These are phyloP conservation scores for Trichomonascus vanleenenianus DNA, from an alignment of 805 yeast species.

Conservation along the genomic window DNA sequence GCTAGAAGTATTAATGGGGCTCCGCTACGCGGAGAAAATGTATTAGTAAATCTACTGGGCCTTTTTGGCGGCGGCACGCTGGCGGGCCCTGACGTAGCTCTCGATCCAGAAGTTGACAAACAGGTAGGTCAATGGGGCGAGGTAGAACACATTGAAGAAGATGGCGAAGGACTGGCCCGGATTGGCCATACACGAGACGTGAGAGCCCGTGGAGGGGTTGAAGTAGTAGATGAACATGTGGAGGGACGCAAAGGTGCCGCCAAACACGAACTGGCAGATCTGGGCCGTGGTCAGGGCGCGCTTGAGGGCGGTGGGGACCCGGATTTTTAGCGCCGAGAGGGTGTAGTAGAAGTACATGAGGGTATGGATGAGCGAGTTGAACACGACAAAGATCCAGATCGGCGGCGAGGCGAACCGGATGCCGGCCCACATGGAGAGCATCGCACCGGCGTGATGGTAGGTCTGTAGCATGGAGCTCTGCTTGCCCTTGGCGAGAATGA, in stretches of 20 bases:
- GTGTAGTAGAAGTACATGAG: conserved; percentile 68
- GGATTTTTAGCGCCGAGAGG: conserved; percentile 48
- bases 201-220: conserved; percentile 38
- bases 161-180: conserved; percentile 58
- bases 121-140: conserved; percentile 58
- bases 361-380: conserved; percentile 71
- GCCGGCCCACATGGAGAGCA: conserved; percentile 78
- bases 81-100: conserved; percentile 10
- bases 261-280: conserved; percentile 59
- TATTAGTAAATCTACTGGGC: background rate
- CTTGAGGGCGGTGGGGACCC: conserved; percentile 51
- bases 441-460: conserved; percentile 74
- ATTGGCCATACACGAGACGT: conserved; percentile 44
- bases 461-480: conserved; percentile 61
- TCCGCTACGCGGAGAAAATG: too few relatives aligned
- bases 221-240: conserved; percentile 56
- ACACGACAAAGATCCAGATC: conserved; percentile 72
- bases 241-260: conserved; percentile 58
- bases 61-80: background rate
- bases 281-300: conserved; percentile 57
- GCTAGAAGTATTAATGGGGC: too few relatives aligned
- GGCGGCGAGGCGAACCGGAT: conserved; percentile 64
- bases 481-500: conserved; percentile 59
- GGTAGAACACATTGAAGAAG: conserved; percentile 52
- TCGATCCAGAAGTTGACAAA: conserved; percentile 61